These are phyloP conservation scores for Eucalyptus sp. DNA, from an alignment of 345 rosid species.

Conservation along the genomic window DNA sequence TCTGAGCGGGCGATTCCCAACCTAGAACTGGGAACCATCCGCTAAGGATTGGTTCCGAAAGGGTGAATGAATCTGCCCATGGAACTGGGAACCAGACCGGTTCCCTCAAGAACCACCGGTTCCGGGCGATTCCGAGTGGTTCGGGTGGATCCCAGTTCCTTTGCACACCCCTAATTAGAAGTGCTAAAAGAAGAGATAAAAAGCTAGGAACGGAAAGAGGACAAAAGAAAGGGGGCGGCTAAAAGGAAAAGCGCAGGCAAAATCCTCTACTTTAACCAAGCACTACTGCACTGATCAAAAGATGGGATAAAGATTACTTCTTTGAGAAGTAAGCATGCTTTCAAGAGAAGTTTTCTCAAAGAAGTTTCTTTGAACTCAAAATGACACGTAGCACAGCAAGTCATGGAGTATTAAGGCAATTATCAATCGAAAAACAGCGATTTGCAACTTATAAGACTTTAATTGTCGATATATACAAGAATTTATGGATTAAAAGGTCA, in stretches of 20 bases:
- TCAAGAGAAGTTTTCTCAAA: background rate
- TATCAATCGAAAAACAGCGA: accelerated
- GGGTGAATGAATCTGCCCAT: too few relatives aligned
- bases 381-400: background rate
- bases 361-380: background rate
- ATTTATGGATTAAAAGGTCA: background rate
- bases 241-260: background rate
- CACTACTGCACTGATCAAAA: background rate
- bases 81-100: too few relatives aligned
- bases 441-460: too few relatives aligned
- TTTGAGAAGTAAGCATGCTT: background rate
- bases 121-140: too few relatives aligned
- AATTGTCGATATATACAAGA: background rate
- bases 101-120: too few relatives aligned
- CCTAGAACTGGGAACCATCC: too few relatives aligned
- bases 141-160: too few relatives aligned
- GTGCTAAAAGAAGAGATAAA: background rate
- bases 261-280: background rate
- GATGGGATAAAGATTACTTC: background rate
- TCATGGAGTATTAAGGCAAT: background rate
- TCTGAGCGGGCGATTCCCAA: too few relatives aligned
- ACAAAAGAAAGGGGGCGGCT: background rate
- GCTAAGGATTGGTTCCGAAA: too few relatives aligned
- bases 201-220: background rate
- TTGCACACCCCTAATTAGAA: too few relatives aligned